A percentile compares a stretch with the other conserved stretches of the same genome.
Evolutionary conservation across 441 rosid species (phyloP).

Genomic region (Hypseocharis bilobata): DNA sequence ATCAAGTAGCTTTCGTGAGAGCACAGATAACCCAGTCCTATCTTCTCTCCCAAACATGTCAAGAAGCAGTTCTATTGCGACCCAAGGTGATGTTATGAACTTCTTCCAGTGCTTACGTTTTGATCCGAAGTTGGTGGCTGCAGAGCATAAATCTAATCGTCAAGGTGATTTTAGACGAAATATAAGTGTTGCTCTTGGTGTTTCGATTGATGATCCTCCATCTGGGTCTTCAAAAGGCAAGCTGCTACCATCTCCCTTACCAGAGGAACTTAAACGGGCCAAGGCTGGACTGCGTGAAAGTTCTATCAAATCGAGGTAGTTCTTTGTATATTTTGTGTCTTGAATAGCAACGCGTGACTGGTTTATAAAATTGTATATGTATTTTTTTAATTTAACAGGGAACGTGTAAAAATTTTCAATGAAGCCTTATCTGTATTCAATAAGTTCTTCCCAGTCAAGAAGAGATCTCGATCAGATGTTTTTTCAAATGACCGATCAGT

Average conservation of each 20-base stretch:
- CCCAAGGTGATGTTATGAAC: slow-evolving; percentile 60
- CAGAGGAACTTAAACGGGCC: slow-evolving; percentile 75
- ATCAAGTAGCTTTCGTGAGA: slow-evolving; percentile 79
- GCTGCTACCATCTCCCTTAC: slow-evolving; percentile 40
- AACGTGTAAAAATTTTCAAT: slow-evolving; percentile 59
- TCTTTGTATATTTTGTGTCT: slow-evolving; percentile 22
- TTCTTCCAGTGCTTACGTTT: slow-evolving; percentile 66
- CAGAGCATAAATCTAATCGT: slow-evolving; percentile 66
- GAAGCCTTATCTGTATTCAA: slow-evolving; percentile 77
- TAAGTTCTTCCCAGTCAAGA: slow-evolving; percentile 69
- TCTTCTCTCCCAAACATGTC: slow-evolving; percentile 62
- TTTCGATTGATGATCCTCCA: slow-evolving; percentile 65
- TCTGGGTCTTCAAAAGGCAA: slow-evolving; percentile 53
- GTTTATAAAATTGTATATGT: slow-evolving; percentile 28
- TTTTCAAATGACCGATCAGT: slow-evolving; percentile 54
- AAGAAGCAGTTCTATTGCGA: slow-evolving; percentile 49
- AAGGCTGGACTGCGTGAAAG: slow-evolving; percentile 58
- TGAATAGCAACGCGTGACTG: slow-evolving; percentile 19
- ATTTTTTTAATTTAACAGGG: slow-evolving; percentile 85
- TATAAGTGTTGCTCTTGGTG: slow-evolving; percentile 62
- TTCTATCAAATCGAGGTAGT: slow-evolving; percentile 74
- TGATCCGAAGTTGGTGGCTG: slow-evolving; percentile 66
- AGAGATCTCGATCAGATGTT: slow-evolving; percentile 75
- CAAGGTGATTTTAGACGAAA: slow-evolving; percentile 67
- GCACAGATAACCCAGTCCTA: slow-evolving; percentile 56